Base-by-base conservation (phyloP, 2,329 filamentous ascomycete genomes). In the Leptographium flavum region DNA sequence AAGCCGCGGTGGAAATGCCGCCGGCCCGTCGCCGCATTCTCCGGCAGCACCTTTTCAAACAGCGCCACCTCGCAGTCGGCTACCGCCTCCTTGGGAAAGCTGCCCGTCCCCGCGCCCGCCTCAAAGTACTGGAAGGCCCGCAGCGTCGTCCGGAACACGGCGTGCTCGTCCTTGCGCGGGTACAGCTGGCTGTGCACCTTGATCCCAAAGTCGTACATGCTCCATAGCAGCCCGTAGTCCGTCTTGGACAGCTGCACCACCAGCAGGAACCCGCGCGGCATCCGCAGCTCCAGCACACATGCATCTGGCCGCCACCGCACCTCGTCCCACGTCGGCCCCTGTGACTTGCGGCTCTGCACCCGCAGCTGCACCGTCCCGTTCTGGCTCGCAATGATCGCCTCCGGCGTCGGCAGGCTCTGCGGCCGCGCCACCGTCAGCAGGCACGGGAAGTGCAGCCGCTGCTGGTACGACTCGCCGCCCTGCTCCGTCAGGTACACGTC, bases 81-180 rank as follows among this genome's bases (percentile, higher is more conserved):
- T 5, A 87, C 71, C 6, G 81, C 70, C 22, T 93, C 87, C 39
- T 79, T 72, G 5, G 87, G 85, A 58, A 94, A 94, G 2, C 74
- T 70, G 47, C 78, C 73, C 14, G 81, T 71, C 47, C 83, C 71
- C n/a, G 77, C 67, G 53, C 77, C 74, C 2, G 79, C 71, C 56
- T 93, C 86, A 56, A 87, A 81, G 58, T 90, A 92, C 55, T 90
- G 84, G 52, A 93, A 86, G 23, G 80, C 74, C 38, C 76, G 76
- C 9, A 94, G 65, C 2, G 74, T 79, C 8, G 76, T 72, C 54
- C 81, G 76, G 57, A 85, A 87, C 2, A 83, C 69, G 46, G 82
- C 62, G 2, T 68, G 68, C 62, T 95, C 88, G 43, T 85, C 82
- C 27, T 70, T 68, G 35, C 77, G 73, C 7, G 79, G 76, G 31